Conservation (phyloP, 768 basidiomycete genomes). For the Tricholoma bakamatsutake region DNA sequence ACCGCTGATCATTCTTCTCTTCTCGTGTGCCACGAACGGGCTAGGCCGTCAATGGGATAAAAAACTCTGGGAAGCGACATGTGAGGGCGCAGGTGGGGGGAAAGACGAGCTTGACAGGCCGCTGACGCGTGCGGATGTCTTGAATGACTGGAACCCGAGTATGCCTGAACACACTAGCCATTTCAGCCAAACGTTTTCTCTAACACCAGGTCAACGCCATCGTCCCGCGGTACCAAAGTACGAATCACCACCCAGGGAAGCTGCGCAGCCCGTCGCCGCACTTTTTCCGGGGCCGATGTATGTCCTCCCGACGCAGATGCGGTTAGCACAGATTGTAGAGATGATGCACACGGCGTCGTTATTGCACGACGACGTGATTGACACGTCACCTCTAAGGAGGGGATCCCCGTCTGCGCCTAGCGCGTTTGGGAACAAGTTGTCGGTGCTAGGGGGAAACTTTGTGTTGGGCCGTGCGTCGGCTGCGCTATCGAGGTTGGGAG, state of each 20-base stretch:
- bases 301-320: conserved; percentile 77
- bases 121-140: conserved; percentile 64
- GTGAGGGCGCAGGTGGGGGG: conserved; percentile 42
- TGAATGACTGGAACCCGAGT: conserved; percentile 87
- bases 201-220: conserved; percentile 21
- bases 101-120: conserved; percentile 63
- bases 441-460: conserved; percentile 89
- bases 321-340: conserved; percentile 93
- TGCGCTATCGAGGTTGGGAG: conserved; percentile 74
- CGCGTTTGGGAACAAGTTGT: conserved; percentile 82
- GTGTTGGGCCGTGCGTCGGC: conserved; percentile 81
- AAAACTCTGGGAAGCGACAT: conserved; percentile 50
- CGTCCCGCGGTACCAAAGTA: conserved; percentile 25
- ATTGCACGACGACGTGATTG: conserved; percentile 95
- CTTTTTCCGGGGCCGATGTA: conserved; percentile 14
- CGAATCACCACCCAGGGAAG: no score
- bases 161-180: conserved; percentile 57
- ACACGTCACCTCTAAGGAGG: conserved; percentile 72
- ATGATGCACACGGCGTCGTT: conserved; percentile 96
- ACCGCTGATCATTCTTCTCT: conserved; percentile 80
- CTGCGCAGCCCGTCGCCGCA: no score
- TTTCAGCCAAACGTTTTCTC: conserved; percentile 41
- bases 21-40: conserved; percentile 88
- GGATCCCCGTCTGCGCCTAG: conserved; percentile 74
- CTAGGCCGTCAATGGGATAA: conserved; percentile 57